phyloP scores from a whole-genome alignment of 2,329 filamentous ascomycete species.

The Pseudogymnoascus sp. region DNA sequence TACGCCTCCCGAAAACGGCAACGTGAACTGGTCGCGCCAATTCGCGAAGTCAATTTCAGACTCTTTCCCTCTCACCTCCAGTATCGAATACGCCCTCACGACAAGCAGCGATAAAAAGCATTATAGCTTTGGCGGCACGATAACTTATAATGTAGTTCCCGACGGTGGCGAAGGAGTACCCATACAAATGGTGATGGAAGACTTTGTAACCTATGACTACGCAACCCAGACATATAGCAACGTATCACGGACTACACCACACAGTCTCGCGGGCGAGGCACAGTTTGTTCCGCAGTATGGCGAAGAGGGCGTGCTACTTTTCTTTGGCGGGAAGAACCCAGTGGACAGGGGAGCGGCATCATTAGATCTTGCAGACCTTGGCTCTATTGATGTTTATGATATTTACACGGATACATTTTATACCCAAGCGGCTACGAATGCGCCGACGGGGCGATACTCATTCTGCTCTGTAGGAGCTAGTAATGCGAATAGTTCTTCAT shows the following conservation, averaged over 20 bases:
- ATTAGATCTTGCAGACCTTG: neutral
- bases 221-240: conserved; percentile 11
- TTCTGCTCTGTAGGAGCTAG: conserved; percentile 12
- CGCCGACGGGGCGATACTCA: conserved; percentile 3
- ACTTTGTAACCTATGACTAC: conserved; percentile 13
- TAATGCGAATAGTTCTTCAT: conserved; percentile 8
- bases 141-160: conserved; percentile 6
- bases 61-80: conserved; percentile 9
- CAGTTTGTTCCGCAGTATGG: conserved; percentile 14
- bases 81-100: neutral
- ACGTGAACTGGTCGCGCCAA: conserved; percentile 10
- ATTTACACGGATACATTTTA: conserved; percentile 10
- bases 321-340: conserved; percentile 13
- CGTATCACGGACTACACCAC: neutral
- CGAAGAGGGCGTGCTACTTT: conserved; percentile 13
- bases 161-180: neutral
- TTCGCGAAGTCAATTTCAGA: conserved; percentile 1
- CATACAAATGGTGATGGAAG: conserved; percentile 4
- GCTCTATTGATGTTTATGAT: conserved; percentile 13
- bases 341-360: neutral
- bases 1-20: conserved; percentile 2
- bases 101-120: neutral
- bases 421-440: conserved; percentile 9
- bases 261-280: conserved; percentile 9
- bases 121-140: conserved; percentile 5